Conservation (phyloP, 257 asterid genomes). For the Hygrophila difformis region DNA sequence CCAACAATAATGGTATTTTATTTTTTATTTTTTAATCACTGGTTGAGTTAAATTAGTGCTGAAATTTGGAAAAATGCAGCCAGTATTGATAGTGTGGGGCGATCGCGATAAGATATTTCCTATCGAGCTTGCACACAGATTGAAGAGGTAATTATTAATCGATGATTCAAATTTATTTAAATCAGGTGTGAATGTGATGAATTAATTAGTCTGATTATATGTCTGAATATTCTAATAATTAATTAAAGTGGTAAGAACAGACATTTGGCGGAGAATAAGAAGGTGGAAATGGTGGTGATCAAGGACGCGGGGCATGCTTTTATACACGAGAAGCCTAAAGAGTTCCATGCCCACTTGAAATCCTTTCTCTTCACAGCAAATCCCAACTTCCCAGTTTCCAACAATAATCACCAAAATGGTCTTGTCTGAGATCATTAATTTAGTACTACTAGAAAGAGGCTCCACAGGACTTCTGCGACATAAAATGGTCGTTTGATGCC, state of each 20-base stretch:
- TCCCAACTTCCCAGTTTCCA: not conserved
- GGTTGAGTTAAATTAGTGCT: too few species aligned
- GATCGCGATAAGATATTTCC: constrained; percentile 65
- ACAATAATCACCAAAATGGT: constrained; percentile 8
- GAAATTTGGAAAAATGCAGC: constrained; percentile 41
- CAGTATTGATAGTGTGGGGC: constrained; percentile 61
- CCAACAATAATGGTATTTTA: too few species aligned
- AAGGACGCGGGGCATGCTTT: constrained; percentile 61
- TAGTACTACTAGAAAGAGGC: too few species aligned
- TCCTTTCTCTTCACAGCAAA: constrained; percentile 27
- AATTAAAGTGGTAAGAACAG: constrained; percentile 21
- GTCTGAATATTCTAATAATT: too few species aligned
- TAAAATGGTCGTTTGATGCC: too few species aligned
- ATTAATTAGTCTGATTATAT: not conserved
- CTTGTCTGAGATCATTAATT: too few species aligned
- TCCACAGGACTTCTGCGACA: too few species aligned
- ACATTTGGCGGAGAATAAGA: constrained; percentile 44
- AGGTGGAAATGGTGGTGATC: constrained; percentile 33
- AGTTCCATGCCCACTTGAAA: constrained; percentile 48
- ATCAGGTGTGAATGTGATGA: not conserved
- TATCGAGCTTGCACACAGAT: constrained; percentile 50
- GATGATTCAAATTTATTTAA: not conserved
- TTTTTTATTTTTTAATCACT: too few species aligned
- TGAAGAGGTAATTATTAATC: constrained; percentile 30
- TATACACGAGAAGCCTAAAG: constrained; percentile 42